These are phyloP conservation scores for Emergomyces pasteurianus DNA, from an alignment of 2,329 filamentous ascomycete species.

Conservation along the genomic window DNA sequence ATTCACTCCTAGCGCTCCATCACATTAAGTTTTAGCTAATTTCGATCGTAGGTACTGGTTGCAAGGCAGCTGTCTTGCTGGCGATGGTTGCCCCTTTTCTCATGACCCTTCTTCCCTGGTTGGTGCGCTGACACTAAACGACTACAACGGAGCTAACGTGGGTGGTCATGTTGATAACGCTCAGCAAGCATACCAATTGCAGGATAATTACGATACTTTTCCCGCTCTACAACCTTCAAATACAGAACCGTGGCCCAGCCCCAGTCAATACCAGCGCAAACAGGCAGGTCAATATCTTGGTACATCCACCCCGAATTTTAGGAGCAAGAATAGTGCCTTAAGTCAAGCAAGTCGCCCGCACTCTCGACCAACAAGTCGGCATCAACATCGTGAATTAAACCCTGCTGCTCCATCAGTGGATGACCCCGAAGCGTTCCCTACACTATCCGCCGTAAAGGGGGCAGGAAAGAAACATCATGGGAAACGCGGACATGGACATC, in stretches of 20 bases:
- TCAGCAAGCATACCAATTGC: conserved; percentile 62
- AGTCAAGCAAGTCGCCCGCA: conserved; percentile 50
- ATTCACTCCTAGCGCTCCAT: background rate
- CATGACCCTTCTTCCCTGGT: conserved; percentile 84
- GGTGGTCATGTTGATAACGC: conserved; percentile 43
- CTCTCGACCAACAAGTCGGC: conserved; percentile 75
- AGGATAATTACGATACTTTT: conserved; percentile 68
- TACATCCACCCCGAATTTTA: conserved; percentile 20
- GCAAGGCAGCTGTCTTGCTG: conserved; percentile 87
- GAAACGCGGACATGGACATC: conserved; percentile 73
- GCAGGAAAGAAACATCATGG: conserved; percentile 79
- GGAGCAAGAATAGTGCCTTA: conserved; percentile 42
- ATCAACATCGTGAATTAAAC: conserved; percentile 52
- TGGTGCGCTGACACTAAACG: conserved; percentile 66
- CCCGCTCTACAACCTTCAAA: conserved; percentile 57
- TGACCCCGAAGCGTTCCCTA: conserved; percentile 91
- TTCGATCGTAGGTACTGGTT: conserved; percentile 66
- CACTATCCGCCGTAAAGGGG: conserved; percentile 68
- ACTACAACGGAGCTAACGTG: conserved; percentile 30
- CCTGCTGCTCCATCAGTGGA: conserved; percentile 67
- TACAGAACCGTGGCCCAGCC: conserved; percentile 46
- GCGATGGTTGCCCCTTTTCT: conserved; percentile 90
- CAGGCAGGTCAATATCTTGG: conserved; percentile 24
- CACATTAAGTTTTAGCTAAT: background rate
- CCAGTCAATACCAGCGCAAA: conserved; percentile 35